These are phyloP conservation scores for Fusarium sp. DNA, from an alignment of 2,329 filamentous ascomycete genomes.

Conservation along the genomic window DNA sequence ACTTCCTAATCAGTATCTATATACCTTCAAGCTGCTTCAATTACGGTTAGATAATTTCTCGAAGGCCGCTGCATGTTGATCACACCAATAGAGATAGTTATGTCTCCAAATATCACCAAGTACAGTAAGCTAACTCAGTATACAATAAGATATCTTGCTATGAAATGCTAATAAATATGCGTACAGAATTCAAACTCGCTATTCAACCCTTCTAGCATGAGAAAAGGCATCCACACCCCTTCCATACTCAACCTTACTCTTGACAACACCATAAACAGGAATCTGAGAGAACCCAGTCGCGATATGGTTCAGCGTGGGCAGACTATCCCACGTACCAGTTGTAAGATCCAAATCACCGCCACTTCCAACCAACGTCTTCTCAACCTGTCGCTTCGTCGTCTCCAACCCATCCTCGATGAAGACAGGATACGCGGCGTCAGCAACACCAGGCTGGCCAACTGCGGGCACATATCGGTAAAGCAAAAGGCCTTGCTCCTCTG, in stretches of 20 bases:
- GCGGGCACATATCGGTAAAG: constrained; percentile 16
- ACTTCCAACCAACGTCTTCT: not conserved
- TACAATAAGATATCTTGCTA: not conserved
- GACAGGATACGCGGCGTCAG: constrained; percentile 4
- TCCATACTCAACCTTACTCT: constrained; percentile 20
- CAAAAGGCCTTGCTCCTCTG: constrained; percentile 29
- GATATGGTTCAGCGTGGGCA: constrained; percentile 33
- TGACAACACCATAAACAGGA: constrained; percentile 23
- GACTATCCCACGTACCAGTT: constrained; percentile 5
- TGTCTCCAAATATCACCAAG: not conserved
- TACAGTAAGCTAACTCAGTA: not conserved
- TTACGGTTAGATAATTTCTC: no score
- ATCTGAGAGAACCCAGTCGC: constrained; percentile 22
- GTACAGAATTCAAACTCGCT: not conserved
- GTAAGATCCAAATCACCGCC: not conserved
- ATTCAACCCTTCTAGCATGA: constrained; percentile 19
- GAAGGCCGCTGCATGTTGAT: not conserved
- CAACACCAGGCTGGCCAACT: not conserved
- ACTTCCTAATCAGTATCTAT: no score
- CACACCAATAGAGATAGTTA: not conserved
- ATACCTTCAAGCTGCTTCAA: no score
- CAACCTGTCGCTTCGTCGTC: constrained; percentile 4
- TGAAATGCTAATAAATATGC: not conserved
- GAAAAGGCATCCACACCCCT: constrained; percentile 18
- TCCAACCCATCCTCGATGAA: not conserved